phyloP scores from a whole-genome alignment of 2,329 filamentous ascomycete genomes.

The Cadophora malorum region DNA sequence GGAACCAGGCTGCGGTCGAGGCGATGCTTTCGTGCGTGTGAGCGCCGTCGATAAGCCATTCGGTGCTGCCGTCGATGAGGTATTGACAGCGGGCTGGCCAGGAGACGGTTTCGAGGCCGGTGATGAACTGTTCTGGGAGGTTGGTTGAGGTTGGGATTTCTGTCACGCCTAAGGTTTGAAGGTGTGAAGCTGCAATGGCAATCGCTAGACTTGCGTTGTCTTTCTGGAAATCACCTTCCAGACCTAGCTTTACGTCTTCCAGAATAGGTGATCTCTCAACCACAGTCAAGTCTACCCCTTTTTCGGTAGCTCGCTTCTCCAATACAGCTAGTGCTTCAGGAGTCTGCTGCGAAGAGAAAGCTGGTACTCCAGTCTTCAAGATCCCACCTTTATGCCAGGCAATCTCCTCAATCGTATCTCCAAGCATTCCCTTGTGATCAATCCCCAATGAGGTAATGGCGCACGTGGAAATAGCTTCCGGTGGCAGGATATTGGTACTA shows the following conservation, averaged over 20 bases:
- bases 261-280: slow-evolving; percentile 45
- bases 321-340: slow-evolving; percentile 64
- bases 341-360: slow-evolving; percentile 67
- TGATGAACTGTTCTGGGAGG: slow-evolving; percentile 68
- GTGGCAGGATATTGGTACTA: slow-evolving; percentile 81
- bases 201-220: slow-evolving; percentile 65
- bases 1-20: slow-evolving; percentile 83
- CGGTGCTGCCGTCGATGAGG: slow-evolving; percentile 61
- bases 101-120: slow-evolving; percentile 74
- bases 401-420: slow-evolving; percentile 79
- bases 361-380: slow-evolving; percentile 70
- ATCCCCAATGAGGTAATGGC: slow-evolving; percentile 83
- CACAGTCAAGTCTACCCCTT: slow-evolving; percentile 34
- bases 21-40: slow-evolving; percentile 91
- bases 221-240: slow-evolving; percentile 62
- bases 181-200: slow-evolving; percentile 57
- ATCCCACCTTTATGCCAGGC: slow-evolving; percentile 94
- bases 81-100: slow-evolving; percentile 81
- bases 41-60: slow-evolving; percentile 93
- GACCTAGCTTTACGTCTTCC: slow-evolving; percentile 52
- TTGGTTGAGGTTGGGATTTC: slow-evolving; percentile 6
- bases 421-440: slow-evolving; percentile 83
- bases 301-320: slow-evolving; percentile 59
- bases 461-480: slow-evolving; percentile 62
- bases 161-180: slow-evolving; percentile 49